phyloP scores from a whole-genome alignment of 2,329 filamentous ascomycete genomes.

The Daldinia sp. region DNA sequence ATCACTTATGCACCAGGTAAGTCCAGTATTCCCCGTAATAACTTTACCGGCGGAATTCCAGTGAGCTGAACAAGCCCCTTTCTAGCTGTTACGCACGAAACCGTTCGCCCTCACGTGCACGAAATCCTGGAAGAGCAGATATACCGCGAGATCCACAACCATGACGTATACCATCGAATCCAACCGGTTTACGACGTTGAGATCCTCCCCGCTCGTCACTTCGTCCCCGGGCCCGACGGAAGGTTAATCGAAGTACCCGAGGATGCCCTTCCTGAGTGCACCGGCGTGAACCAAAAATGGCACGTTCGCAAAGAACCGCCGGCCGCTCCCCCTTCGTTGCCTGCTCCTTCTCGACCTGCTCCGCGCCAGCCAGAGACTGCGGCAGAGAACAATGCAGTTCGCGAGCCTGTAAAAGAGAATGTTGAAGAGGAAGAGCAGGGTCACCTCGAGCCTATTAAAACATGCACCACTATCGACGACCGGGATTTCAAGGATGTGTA shows the following conservation, averaged over 20 bases:
- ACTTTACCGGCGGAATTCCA: background rate
- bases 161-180: slow-evolving; percentile 52
- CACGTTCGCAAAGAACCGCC: background rate
- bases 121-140: slow-evolving; percentile 50
- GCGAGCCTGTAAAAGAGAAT: background rate
- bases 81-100: slow-evolving; percentile 52
- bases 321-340: background rate
- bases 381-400: background rate
- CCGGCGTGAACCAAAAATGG: slow-evolving; percentile 37
- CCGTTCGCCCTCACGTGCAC: slow-evolving; percentile 46
- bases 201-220: slow-evolving; percentile 52
- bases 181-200: slow-evolving; percentile 53
- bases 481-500: slow-evolving; percentile 2
- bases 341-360: background rate
- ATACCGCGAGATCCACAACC: slow-evolving; percentile 52
- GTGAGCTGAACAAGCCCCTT: slow-evolving; percentile 1
- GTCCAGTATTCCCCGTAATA: slow-evolving; percentile 18
- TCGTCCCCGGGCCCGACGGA: slow-evolving; percentile 42
- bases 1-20: slow-evolving; percentile 38
- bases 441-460: background rate
- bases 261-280: slow-evolving; percentile 36
- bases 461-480: background rate
- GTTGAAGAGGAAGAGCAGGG: background rate
- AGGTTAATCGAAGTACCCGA: slow-evolving; percentile 42
- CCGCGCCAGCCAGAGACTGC: background rate